These are phyloP conservation scores for Wallemia mellicola DNA, from an alignment of 1,284 basidiomycete species.

Conservation along the genomic window DNA sequence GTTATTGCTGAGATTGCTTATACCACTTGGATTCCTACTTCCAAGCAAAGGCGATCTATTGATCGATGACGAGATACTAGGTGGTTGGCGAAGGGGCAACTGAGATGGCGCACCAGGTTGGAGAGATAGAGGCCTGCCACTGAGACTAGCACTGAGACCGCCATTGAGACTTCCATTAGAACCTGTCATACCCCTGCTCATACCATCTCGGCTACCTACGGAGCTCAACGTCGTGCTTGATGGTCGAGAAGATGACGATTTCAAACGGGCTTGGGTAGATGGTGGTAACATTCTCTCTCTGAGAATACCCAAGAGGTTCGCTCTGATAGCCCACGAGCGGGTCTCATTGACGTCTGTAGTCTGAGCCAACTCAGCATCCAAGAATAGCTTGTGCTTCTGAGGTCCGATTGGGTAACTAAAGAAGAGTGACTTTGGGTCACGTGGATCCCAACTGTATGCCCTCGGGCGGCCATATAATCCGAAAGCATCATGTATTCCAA, in stretches of 20 bases:
- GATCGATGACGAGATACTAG: neutral
- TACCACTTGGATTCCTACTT: neutral
- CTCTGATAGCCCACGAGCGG: neutral
- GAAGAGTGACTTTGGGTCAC: conserved; percentile 25
- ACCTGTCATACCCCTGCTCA: too few relatives aligned
- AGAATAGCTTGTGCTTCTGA: neutral
- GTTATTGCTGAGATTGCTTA: too few relatives aligned
- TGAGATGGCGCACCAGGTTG: too few relatives aligned
- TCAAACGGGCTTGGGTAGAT: neutral
- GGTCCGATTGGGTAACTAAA: conserved; percentile 12
- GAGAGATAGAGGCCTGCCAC: too few relatives aligned
- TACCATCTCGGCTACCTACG: too few relatives aligned
- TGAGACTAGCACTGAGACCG: too few relatives aligned
- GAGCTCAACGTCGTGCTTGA: too few relatives aligned
- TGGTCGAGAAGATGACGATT: neutral
- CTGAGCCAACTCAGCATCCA: neutral
- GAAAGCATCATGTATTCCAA: conserved; percentile 71
- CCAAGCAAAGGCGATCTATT: neutral
- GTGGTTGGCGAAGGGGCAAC: neutral
- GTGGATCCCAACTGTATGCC: conserved; percentile 57
- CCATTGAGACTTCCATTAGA: too few relatives aligned
- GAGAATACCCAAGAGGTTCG: neutral
- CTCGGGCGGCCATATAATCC: conserved; percentile 55
- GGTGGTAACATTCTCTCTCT: neutral
- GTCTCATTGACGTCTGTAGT: neutral